These are phyloP conservation scores for Umbelopsis isabellina DNA, from an alignment of 192 early-diverging fungal genomes.

Conservation along the genomic window DNA sequence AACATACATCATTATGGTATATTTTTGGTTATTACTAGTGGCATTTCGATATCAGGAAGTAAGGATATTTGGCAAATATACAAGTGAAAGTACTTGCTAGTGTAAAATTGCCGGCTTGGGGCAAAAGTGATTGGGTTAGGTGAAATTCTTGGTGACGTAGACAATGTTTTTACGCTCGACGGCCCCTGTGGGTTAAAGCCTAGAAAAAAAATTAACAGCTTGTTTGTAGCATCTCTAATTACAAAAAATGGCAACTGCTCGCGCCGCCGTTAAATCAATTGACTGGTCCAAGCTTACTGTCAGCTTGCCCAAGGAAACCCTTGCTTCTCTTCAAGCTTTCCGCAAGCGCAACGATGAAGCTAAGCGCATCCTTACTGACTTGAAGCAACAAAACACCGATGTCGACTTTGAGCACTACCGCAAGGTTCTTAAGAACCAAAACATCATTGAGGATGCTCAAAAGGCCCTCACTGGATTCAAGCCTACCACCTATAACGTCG, in stretches of 20 bases:
- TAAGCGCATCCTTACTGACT: slow-evolving; percentile 76
- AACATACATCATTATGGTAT: too few species aligned
- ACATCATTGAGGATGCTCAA: slow-evolving; percentile 88
- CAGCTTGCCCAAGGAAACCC: slow-evolving; percentile 88
- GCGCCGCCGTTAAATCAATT: slow-evolving; percentile 69
- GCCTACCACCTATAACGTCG: slow-evolving; percentile 81
- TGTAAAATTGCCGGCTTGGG: background rate
- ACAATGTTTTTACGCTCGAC: slow-evolving; percentile 16
- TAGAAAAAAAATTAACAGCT: slow-evolving; percentile 17
- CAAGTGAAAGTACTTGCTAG: background rate
- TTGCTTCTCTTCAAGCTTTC: slow-evolving; percentile 84
- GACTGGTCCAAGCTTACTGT: slow-evolving; percentile 89
- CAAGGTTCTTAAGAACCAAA: slow-evolving; percentile 87
- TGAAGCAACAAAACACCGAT: slow-evolving; percentile 78
- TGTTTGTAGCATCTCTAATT: slow-evolving; percentile 16
- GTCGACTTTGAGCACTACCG: slow-evolving; percentile 92
- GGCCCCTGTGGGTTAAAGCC: slow-evolving; percentile 20
- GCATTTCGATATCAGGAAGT: too few species aligned
- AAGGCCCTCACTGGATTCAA: slow-evolving; percentile 81
- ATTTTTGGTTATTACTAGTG: too few species aligned
- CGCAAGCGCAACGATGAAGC: slow-evolving; percentile 95
- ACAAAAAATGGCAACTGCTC: slow-evolving; percentile 48
- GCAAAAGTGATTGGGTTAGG: background rate
- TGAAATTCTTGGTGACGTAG: slow-evolving; percentile 10
- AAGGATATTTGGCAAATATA: too few species aligned